Evolutionary conservation across 2,329 filamentous ascomycete genomes (phyloP).

Genomic region (Phaeosphaeriaceae sp.): DNA sequence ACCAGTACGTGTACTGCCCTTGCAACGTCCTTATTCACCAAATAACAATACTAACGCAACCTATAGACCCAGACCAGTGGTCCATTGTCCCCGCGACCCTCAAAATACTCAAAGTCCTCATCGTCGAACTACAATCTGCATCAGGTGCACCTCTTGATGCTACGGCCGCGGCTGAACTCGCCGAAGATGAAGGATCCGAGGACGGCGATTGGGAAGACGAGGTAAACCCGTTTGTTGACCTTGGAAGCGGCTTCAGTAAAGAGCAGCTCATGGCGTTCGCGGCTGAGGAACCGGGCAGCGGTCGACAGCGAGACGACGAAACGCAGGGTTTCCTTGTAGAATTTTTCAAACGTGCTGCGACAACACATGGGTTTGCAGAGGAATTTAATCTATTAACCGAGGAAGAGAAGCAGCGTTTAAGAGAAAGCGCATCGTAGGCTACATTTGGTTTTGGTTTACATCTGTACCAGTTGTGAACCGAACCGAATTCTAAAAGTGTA

Average conservation of each 20-base stretch:
- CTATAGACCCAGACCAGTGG: conserved; percentile 81
- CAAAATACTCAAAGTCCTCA: conserved; percentile 95
- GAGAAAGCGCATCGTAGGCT: conserved; percentile 38
- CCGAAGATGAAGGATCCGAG: conserved; percentile 73
- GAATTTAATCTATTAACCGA: conserved; percentile 61
- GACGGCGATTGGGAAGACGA: conserved; percentile 80
- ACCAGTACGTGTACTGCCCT: conserved; percentile 64
- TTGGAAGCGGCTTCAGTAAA: conserved; percentile 63
- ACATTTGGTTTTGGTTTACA: background rate
- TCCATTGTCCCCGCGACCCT: conserved; percentile 85
- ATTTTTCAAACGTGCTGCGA: conserved; percentile 71
- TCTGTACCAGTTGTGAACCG: no score
- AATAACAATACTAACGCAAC: conserved; percentile 17
- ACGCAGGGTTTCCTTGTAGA: conserved; percentile 83
- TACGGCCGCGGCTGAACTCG: conserved; percentile 65
- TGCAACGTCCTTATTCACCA: background rate
- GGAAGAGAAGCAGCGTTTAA: conserved; percentile 61
- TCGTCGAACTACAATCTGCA: conserved; percentile 87
- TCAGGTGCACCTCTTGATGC: conserved; percentile 68
- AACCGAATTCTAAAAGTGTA: no score
- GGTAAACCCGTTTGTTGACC: conserved; percentile 72
- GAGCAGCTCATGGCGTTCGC: conserved; percentile 80
- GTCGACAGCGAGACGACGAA: conserved; percentile 82
- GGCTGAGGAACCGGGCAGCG: conserved; percentile 56
- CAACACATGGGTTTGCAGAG: conserved; percentile 61